Base-by-base conservation (phyloP, 257 asterid genomes). In the Plectranthus barbatus region DNA sequence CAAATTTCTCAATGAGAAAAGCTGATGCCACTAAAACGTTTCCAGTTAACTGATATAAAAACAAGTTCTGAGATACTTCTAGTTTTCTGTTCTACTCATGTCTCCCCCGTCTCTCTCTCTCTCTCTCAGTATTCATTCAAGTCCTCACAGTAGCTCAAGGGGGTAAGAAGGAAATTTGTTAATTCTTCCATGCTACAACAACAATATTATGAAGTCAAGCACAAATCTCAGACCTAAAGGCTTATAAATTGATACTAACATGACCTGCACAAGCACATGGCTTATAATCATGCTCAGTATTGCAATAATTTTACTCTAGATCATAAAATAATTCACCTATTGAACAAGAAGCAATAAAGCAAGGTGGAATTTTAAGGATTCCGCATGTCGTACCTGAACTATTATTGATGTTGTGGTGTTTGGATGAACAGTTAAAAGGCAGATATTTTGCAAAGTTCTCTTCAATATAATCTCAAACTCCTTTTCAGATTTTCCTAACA, bases 391-490 rank as follows among this genome's bases (percentile, higher is more conserved):
- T 67, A 91, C 98, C 96, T 92, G 97, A 56, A 92, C 68, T 68
- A 83, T 76, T 34, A 92, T 81, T 20, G 99, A 86, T 5, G 95
- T 89, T 10, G 96, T 92, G 36, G 99, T 92, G 74, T 92, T 92
- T 3, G 97, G 99, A 75, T 92, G 83, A 71, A 84, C 87, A 70
- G 58, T 86, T 77, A 87, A 79, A 59, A 87, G 83, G 74, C 94
- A 92, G 56, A 89, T 80, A 83, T 82, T 81, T 64, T 80, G 90
- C 81, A 92, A 34, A 8, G 97, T 86, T 76, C 86, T 83, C 93
- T 83, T 89, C 81, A 89, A 73, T 74, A 92, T 80, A 91, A 86
- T 92, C 86, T 92, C 99, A 81, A 68, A 81, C 83, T 89, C 94
- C 85, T 82, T 92, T 44, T 86, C 97, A 31, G 66, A 36, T 79